These are phyloP conservation scores for Amanita phalloides DNA, from an alignment of 768 basidiomycete species.

Conservation along the genomic window DNA sequence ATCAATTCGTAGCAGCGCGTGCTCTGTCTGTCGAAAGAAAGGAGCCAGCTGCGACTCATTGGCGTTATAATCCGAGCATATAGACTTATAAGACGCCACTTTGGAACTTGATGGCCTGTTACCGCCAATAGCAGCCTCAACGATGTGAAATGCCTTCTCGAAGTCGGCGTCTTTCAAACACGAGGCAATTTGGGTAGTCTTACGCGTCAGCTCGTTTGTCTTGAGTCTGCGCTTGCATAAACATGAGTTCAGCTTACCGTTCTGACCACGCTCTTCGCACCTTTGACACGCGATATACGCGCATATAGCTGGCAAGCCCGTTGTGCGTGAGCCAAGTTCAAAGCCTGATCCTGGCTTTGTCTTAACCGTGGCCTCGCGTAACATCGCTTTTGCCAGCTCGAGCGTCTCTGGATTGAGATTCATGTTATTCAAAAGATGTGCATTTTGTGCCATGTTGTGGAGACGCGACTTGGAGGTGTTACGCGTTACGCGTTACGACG, in stretches of 20 bases:
- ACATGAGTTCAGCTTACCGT: not conserved
- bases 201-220: slow-evolving; percentile 18
- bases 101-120: slow-evolving; percentile 8
- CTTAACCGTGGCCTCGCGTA: slow-evolving; percentile 23
- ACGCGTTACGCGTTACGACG: not conserved
- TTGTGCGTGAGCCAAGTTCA: slow-evolving; percentile 23
- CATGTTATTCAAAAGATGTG: slow-evolving; percentile 16
- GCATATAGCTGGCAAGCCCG: slow-evolving; percentile 36
- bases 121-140: slow-evolving; percentile 16
- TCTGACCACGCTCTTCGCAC: slow-evolving; percentile 16
- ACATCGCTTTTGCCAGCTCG: slow-evolving; percentile 19
- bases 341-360: slow-evolving; percentile 38
- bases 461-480: not conserved
- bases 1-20: slow-evolving; percentile 16
- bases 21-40: slow-evolving; percentile 24
- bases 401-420: slow-evolving; percentile 23
- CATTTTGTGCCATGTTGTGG: slow-evolving; percentile 10
- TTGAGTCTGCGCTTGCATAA: slow-evolving; percentile 16
- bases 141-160: slow-evolving; percentile 15
- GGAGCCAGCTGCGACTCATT: slow-evolving; percentile 11
- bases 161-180: slow-evolving; percentile 21
- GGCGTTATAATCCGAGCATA: slow-evolving; percentile 15
- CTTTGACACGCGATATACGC: slow-evolving; percentile 35
- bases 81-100: slow-evolving; percentile 14
- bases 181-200: slow-evolving; percentile 22